A percentile compares a stretch with the other conserved stretches of the same genome.
Conservation (phyloP, 305 asterid genomes). For the Solanum hybrid region DNA sequence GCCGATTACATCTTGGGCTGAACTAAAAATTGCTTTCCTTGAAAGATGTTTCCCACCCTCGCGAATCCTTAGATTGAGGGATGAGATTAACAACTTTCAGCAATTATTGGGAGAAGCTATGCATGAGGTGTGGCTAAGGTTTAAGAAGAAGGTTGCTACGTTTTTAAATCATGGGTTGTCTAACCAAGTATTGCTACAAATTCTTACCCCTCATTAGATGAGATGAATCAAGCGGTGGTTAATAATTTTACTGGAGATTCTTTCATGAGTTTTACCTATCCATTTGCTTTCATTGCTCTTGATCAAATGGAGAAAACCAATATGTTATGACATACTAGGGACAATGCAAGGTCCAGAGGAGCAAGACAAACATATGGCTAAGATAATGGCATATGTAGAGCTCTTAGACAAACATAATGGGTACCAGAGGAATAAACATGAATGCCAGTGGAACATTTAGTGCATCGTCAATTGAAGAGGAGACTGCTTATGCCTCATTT, state of each 20-base stretch:
- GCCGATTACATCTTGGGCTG: not conserved
- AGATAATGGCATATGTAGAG: not conserved
- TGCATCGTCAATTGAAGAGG: not conserved
- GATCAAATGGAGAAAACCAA: not conserved
- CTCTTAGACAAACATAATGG: not conserved
- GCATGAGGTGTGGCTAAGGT: not conserved
- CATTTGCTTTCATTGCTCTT: not conserved
- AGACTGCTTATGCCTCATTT: not conserved
- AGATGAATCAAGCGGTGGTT: not conserved
- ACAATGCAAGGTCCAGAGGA: not conserved
- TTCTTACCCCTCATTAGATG: not conserved
- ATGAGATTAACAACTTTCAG: not conserved
- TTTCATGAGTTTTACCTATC: not conserved
- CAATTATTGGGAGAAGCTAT: not conserved
- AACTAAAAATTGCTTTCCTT: not conserved
- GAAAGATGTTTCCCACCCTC: not conserved
- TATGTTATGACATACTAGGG: not conserved
- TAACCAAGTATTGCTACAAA: not conserved
- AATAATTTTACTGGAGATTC: not conserved
- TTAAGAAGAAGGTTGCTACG: not conserved
- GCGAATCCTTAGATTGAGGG: not conserved
- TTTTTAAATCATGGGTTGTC: not conserved
- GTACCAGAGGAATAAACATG: not conserved
- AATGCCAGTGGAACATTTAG: not conserved
- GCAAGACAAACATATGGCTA: not conserved